Conservation (phyloP, 1,139 yeast genomes). For the Geotrichum carabidarum region DNA sequence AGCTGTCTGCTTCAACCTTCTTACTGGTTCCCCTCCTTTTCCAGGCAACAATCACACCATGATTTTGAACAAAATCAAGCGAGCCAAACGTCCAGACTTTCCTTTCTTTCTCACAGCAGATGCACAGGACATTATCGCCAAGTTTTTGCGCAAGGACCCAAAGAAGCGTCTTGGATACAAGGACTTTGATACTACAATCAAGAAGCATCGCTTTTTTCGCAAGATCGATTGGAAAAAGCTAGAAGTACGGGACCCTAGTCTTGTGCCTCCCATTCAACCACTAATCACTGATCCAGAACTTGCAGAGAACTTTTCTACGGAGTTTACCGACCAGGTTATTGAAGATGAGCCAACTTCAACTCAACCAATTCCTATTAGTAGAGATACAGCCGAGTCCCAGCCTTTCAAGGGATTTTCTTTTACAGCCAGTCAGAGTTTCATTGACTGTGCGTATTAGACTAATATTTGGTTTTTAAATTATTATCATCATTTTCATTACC, state of each 20-base stretch:
- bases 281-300: constrained; percentile 75
- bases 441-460: constrained; percentile 24
- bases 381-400: constrained; percentile 13
- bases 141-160: constrained; percentile 70
- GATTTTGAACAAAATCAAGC: constrained; percentile 74
- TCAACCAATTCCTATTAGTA: constrained; percentile 21
- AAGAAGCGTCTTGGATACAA: constrained; percentile 59
- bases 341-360: constrained; percentile 22
- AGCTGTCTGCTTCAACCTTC: constrained; percentile 77
- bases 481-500: not conserved
- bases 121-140: constrained; percentile 74
- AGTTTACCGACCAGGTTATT: constrained; percentile 68
- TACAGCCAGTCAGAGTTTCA: constrained; percentile 33
- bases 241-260: constrained; percentile 41
- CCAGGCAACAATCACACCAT: constrained; percentile 82
- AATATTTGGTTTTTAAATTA: not conserved
- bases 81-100: constrained; percentile 60
- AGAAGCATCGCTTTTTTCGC: constrained; percentile 74
- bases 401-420: constrained; percentile 36
- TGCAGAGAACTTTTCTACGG: constrained; percentile 89
- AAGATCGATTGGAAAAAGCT: constrained; percentile 68
- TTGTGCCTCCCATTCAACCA: constrained; percentile 80
- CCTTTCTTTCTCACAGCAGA: constrained; percentile 81
- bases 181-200: constrained; percentile 61
- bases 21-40: constrained; percentile 91